Conservation (phyloP, 2,329 filamentous ascomycete genomes). For the Nigrospora oryzae region DNA sequence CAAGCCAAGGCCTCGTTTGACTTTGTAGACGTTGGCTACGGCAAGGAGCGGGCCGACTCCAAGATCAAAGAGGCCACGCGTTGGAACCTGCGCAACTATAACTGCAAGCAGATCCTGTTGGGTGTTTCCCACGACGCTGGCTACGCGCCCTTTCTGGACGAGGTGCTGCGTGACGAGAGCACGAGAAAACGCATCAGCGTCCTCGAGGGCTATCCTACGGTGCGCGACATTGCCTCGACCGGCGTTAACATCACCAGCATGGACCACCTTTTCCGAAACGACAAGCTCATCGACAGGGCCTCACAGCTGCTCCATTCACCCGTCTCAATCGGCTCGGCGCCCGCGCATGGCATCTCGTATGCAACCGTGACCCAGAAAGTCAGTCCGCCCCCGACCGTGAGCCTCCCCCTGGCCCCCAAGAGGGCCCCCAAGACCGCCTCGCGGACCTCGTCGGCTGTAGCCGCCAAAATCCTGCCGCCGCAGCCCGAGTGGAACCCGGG, state of each 20-base stretch:
- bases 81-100: constrained; percentile 51
- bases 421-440: constrained; percentile 12
- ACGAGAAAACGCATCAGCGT: constrained; percentile 38
- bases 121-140: constrained; percentile 54
- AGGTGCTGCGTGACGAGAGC: constrained; percentile 37
- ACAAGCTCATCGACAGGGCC: constrained; percentile 37
- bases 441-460: constrained; percentile 4
- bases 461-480: constrained; percentile 14
- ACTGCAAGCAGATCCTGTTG: constrained; percentile 53
- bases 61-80: constrained; percentile 50
- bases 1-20: constrained; percentile 51
- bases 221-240: constrained; percentile 38
- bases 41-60: constrained; percentile 48
- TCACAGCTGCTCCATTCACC: constrained; percentile 14
- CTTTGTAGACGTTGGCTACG: constrained; percentile 53
- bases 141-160: constrained; percentile 51
- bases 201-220: constrained; percentile 43
- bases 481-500: constrained; percentile 42
- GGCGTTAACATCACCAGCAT: constrained; percentile 37
- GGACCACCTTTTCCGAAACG: constrained; percentile 42
- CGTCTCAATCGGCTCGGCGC: constrained; percentile 14
- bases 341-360: constrained; percentile 23
- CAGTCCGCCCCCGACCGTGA: constrained; percentile 33
- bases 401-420: constrained; percentile 29
- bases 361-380: constrained; percentile 31